Base-by-base conservation (phyloP, 306 rosid genomes). In the Inga laurina region DNA sequence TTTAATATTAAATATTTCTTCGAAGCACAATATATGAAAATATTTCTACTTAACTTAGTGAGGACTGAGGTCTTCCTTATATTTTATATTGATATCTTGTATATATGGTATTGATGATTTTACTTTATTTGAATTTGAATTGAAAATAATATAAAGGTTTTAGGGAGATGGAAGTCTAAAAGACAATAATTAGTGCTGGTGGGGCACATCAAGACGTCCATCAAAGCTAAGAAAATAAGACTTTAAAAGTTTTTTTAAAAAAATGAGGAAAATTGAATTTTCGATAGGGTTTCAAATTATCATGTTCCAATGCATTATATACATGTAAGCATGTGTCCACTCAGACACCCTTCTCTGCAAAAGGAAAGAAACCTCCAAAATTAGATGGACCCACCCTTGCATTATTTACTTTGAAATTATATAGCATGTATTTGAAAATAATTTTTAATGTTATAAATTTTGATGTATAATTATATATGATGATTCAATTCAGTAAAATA, bases 281-380 rank as follows among this genome's bases (percentile, higher is more conserved):
- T 66, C 85, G 87, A 88, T 80, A 85, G 77, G 88, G 75, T 83
- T 85, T 85, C 87, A 85, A 59, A n/a, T 56, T 56, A 88, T 88
- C 91, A 85, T 62, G 74, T 78, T 88, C 91, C 89, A 85, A 44
- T 27, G 68, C 37, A 62, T 62, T 27, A 62, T 62, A 27, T 71
- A 83, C 81, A 85, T 3, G 41, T 61, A 77, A 67, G 82, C 87
- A 81, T 85, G 91, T 85, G 87, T 85, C 91, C 91, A 88, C 89
- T 88, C 51, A 82, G 49, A 64, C 82, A 75, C 85, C 84, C 81
- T 59, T 82, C 84, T 64, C 84, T 65, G 78, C 66, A 79, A 79
- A 87, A 56, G 77, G 81, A 66, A 16, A 76, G 21, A 71, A 76
- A 22, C 37, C 30, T 79, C 75, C 72, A 85, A 59, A 59, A 85